Conservation (phyloP, 1,139 yeast species). For the Lodderomyces metapsilosis region DNA sequence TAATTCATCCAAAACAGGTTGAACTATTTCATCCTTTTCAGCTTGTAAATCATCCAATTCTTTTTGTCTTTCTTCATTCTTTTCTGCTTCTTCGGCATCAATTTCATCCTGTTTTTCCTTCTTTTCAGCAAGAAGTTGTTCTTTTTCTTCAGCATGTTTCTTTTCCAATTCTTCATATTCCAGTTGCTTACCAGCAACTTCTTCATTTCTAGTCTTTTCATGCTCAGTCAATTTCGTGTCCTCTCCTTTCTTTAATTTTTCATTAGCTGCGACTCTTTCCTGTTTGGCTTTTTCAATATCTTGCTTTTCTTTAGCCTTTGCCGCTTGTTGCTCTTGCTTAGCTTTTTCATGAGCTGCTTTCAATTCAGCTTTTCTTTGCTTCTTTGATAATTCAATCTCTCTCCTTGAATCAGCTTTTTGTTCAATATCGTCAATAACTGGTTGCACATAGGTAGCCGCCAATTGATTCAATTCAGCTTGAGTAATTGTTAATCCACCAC, state of each 20-base stretch:
- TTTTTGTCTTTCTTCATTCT: conserved; percentile 38
- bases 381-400: conserved; percentile 48
- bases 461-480: conserved; percentile 74
- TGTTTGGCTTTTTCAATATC: conserved; percentile 41
- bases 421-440: conserved; percentile 77
- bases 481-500: conserved; percentile 84
- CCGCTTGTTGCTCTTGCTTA: conserved; percentile 49
- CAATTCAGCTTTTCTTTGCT: conserved; percentile 34
- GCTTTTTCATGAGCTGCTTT: conserved; percentile 40
- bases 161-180: conserved; percentile 36
- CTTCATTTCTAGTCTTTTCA: conserved; percentile 34
- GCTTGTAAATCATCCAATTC: conserved; percentile 47
- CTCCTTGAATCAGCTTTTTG: conserved; percentile 73
- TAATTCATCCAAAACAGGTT: conserved; percentile 44
- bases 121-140: conserved; percentile 37
- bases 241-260: conserved; percentile 40
- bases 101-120: conserved; percentile 42
- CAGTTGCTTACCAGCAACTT: conserved; percentile 35
- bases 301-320: conserved; percentile 46
- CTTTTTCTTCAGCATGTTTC: conserved; percentile 35
- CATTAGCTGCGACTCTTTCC: conserved; percentile 35
- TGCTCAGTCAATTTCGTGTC: conserved; percentile 34
- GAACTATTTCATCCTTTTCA: conserved; percentile 42
- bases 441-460: conserved; percentile 81
- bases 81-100: conserved; percentile 41